Percentiles rank a stretch among this genome's conserved stretches.
These are phyloP conservation scores for Neurospora pannonica DNA, from an alignment of 495 filamentous ascomycete genomes.

Conservation along the genomic window DNA sequence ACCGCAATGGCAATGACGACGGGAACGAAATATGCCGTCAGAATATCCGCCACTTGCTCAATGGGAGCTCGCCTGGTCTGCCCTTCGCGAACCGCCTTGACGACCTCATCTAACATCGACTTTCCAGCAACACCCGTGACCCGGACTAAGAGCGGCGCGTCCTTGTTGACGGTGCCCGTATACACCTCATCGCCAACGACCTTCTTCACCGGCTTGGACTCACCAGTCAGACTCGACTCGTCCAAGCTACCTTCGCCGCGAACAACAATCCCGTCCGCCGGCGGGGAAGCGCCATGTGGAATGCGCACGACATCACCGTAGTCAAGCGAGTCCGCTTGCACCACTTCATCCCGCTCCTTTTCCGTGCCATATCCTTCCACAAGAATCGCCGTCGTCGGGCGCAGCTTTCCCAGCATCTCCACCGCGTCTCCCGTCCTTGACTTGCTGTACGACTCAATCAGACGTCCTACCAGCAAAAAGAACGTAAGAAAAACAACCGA, in stretches of 20 bases:
- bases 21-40: constrained; percentile 87
- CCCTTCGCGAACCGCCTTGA: constrained; percentile 81
- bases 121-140: constrained; percentile 63
- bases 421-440: constrained; percentile 86
- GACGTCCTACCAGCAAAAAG: constrained; percentile 72
- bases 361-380: constrained; percentile 35
- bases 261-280: constrained; percentile 68
- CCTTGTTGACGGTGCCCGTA: constrained; percentile 80
- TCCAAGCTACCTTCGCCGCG: constrained; percentile 64
- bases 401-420: constrained; percentile 63
- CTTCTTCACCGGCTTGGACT: constrained; percentile 72
- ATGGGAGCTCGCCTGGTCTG: constrained; percentile 81
- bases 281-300: constrained; percentile 72
- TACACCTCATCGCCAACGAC: constrained; percentile 60
- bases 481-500: constrained; percentile 89
- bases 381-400: constrained; percentile 70
- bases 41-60: constrained; percentile 70
- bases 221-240: constrained; percentile 84
- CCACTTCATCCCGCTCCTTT: constrained; percentile 24
- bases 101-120: constrained; percentile 90
- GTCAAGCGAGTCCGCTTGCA: constrained; percentile 70
- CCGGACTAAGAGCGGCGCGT: constrained; percentile 55
- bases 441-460: constrained; percentile 88
- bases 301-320: constrained; percentile 72
- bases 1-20: constrained; percentile 74